Evolutionary conservation across 2,329 filamentous ascomycete species (phyloP).

Genomic region (Cytospora chrysosperma): DNA sequence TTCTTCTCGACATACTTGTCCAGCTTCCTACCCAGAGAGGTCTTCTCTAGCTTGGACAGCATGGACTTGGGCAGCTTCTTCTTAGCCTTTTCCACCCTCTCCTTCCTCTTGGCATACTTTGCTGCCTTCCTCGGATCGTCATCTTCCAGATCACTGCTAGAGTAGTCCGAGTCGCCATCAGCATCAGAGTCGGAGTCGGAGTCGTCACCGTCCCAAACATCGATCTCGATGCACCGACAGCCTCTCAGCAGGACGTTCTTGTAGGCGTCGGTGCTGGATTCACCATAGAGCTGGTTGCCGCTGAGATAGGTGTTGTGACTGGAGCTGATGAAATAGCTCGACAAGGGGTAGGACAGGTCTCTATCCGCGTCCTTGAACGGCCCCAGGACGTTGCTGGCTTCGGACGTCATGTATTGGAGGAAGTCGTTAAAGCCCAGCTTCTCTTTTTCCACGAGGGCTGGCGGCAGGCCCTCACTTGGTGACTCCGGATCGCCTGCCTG

Average conservation of each 20-base stretch:
- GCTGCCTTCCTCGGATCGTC: constrained; percentile 51
- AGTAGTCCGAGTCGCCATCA: constrained; percentile 60
- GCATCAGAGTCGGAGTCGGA: constrained; percentile 49
- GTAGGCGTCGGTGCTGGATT: constrained; percentile 85
- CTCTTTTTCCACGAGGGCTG: constrained; percentile 31
- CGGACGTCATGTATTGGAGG: constrained; percentile 56
- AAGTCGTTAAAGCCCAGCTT: constrained; percentile 49
- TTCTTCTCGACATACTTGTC: constrained; percentile 36
- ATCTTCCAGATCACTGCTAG: constrained; percentile 52
- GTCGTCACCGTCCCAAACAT: constrained; percentile 89
- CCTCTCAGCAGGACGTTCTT: constrained; percentile 79
- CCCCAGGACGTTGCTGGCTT: constrained; percentile 42
- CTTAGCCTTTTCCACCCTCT: constrained; percentile 62
- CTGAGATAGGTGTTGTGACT: constrained; percentile 95
- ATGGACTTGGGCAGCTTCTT: constrained; percentile 50
- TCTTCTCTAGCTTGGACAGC: constrained; percentile 47
- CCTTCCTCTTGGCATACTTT: constrained; percentile 56
- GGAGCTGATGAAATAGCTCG: constrained; percentile 90
- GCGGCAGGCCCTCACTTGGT: constrained; percentile 28
- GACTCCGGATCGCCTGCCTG: constrained; percentile 40
- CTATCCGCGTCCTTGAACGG: constrained; percentile 34
- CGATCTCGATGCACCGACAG: constrained; percentile 89
- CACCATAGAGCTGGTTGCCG: constrained; percentile 82
- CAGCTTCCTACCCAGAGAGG: constrained; percentile 45
- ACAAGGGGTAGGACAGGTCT: constrained; percentile 72